Evolutionary conservation across 192 early-diverging fungal genomes (phyloP).

Genomic region (Backusella australiensis): DNA sequence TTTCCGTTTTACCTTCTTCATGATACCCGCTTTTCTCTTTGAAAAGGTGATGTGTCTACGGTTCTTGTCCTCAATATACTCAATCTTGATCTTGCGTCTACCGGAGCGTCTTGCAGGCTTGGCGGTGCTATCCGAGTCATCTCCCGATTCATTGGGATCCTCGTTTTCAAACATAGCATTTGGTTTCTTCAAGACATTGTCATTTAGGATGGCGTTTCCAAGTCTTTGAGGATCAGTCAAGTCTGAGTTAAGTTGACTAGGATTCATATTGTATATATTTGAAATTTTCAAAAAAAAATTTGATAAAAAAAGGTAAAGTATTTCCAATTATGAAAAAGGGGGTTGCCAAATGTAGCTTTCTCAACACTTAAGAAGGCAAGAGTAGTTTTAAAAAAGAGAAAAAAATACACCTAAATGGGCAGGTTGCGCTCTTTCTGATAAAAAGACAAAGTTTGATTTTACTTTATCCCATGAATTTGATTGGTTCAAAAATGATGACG

Average conservation of each 20-base stretch:
- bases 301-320: not conserved
- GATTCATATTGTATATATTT: not conserved
- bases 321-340: slow-evolving; percentile 15
- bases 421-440: not conserved
- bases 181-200: not conserved
- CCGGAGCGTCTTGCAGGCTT: slow-evolving; percentile 68
- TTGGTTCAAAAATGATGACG: not conserved
- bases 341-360: slow-evolving; percentile 10
- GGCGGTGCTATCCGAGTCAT: slow-evolving; percentile 12
- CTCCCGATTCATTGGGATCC: slow-evolving; percentile 50
- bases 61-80: slow-evolving; percentile 91
- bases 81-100: slow-evolving; percentile 93
- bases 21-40: slow-evolving; percentile 93
- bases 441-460: not conserved
- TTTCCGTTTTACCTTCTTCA: slow-evolving; percentile 78
- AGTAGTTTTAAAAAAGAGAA: not conserved
- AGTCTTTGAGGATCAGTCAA: slow-evolving; percentile 4
- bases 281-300: not conserved
- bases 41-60: slow-evolving; percentile 91
- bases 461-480: not conserved
- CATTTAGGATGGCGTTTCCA: not conserved
- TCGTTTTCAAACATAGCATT: not conserved
- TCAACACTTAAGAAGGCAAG: not conserved
- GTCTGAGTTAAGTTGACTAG: slow-evolving; percentile 9
- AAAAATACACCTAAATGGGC: not conserved